A percentile compares a stretch with the other conserved stretches of the same genome.
phyloP scores from a whole-genome alignment of 1,139 yeast genomes.

The Magnusiomyces suaveolens region DNA sequence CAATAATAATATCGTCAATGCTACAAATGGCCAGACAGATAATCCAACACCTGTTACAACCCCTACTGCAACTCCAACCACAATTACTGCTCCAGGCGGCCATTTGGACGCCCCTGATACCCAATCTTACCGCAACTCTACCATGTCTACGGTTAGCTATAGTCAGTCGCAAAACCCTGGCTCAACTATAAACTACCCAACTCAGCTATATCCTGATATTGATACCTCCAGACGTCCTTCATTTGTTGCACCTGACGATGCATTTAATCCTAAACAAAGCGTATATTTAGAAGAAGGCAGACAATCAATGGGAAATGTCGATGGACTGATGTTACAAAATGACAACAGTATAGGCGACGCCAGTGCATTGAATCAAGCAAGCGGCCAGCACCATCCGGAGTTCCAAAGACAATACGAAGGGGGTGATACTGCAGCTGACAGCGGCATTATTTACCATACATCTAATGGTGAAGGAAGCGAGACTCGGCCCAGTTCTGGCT shows the following conservation, averaged over 20 bases:
- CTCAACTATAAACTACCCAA: not conserved
- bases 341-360: not conserved
- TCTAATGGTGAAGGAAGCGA: not conserved
- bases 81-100: constrained; percentile 27
- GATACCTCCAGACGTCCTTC: not conserved
- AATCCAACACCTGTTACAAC: constrained; percentile 15
- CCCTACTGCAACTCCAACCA: constrained; percentile 38
- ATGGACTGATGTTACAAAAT: not conserved
- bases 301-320: not conserved
- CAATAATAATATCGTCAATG: not conserved
- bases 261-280: not conserved
- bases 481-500: not conserved
- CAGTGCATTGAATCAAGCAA: not conserved
- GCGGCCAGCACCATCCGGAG: not conserved
- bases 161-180: not conserved
- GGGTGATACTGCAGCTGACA: not conserved
- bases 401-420: not conserved
- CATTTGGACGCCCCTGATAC: not conserved
- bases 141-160: not conserved
- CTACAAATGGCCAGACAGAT: not conserved
- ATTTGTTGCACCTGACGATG: not conserved
- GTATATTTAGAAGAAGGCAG: not conserved
- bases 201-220: not conserved
- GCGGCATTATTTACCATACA: not conserved
- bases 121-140: not conserved